Evolutionary conservation across 768 basidiomycete species (phyloP).

Genomic region (Hortiboletus flavorubellus): DNA sequence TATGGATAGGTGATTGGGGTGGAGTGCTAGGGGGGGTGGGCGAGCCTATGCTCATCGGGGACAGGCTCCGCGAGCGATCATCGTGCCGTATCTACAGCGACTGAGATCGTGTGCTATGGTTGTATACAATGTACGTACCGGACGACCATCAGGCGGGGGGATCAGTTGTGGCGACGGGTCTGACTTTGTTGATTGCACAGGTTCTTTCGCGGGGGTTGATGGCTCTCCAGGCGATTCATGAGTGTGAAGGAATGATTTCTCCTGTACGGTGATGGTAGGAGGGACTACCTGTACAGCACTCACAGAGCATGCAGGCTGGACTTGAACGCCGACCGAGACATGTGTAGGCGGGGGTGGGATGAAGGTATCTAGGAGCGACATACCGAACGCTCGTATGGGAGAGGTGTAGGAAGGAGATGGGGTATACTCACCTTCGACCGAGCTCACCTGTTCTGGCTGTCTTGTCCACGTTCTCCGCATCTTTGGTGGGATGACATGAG

Average conservation of each 20-base stretch:
- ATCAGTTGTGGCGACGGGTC: conserved; percentile 12
- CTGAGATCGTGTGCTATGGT: conserved; percentile 20
- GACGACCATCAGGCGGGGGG: conserved; percentile 16
- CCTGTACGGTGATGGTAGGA: conserved; percentile 16
- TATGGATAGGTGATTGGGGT: conserved; percentile 20
- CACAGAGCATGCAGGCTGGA: conserved; percentile 34
- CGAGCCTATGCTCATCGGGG: conserved; percentile 63
- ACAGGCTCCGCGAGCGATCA: conserved; percentile 45
- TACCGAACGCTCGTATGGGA: conserved; percentile 28
- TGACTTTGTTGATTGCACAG: conserved; percentile 1
- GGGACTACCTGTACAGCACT: conserved; percentile 38
- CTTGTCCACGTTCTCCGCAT: conserved; percentile 61
- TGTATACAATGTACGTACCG: conserved; percentile 18
- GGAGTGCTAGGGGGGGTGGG: conserved; percentile 34
- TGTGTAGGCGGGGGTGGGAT: conserved; percentile 24
- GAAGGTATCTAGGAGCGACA: conserved; percentile 28
- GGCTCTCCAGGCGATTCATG: conserved; percentile 5
- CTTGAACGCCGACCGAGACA: conserved; percentile 47
- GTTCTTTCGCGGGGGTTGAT: conserved; percentile 13
- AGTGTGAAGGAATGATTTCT: neutral
- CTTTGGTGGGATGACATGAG: conserved; percentile 54
- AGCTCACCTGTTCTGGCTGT: conserved; percentile 43
- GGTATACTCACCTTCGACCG: conserved; percentile 36
- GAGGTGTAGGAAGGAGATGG: neutral
- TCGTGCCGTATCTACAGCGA: conserved; percentile 27